These are phyloP conservation scores for Colletotrichum somersetense DNA, from an alignment of 2,329 filamentous ascomycete genomes.

Conservation along the genomic window DNA sequence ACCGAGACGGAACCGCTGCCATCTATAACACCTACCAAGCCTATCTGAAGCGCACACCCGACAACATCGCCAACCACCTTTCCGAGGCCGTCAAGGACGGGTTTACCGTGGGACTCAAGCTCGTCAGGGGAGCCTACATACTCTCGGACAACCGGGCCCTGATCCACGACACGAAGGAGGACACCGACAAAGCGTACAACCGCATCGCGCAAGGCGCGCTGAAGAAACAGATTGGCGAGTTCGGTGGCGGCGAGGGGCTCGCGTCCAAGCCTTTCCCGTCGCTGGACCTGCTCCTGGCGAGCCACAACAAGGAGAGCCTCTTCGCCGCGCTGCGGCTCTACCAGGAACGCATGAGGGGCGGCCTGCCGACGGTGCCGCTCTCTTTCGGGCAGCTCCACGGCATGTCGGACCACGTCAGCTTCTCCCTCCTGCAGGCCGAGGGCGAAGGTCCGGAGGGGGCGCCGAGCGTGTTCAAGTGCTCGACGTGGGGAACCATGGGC, in stretches of 20 bases:
- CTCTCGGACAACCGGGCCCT: slow-evolving; percentile 60
- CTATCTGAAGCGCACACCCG: slow-evolving; percentile 63
- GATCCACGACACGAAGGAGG: slow-evolving; percentile 66
- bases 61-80: slow-evolving; percentile 59
- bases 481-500: slow-evolving; percentile 54
- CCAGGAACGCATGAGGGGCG: slow-evolving; percentile 53
- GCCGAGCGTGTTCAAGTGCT: slow-evolving; percentile 55
- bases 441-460: slow-evolving; percentile 40
- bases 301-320: slow-evolving; percentile 61
- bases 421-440: slow-evolving; percentile 59
- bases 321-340: slow-evolving; percentile 60
- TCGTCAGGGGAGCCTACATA: slow-evolving; percentile 70
- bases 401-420: slow-evolving; percentile 69
- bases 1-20: slow-evolving; percentile 52
- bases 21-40: slow-evolving; percentile 68
- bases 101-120: slow-evolving; percentile 67
- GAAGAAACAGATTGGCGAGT: slow-evolving; percentile 49
- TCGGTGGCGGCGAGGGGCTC: slow-evolving; percentile 51
- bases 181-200: slow-evolving; percentile 66
- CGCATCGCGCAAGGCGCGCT: slow-evolving; percentile 58
- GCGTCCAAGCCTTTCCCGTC: slow-evolving; percentile 54
- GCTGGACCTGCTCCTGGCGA: slow-evolving; percentile 64
- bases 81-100: slow-evolving; percentile 56
- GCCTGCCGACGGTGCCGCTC: slow-evolving; percentile 52
- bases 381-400: slow-evolving; percentile 67